Percentiles rank a stretch among this genome's conserved stretches.
phyloP scores from a whole-genome alignment of 768 basidiomycete species.

The Imleria badia region DNA sequence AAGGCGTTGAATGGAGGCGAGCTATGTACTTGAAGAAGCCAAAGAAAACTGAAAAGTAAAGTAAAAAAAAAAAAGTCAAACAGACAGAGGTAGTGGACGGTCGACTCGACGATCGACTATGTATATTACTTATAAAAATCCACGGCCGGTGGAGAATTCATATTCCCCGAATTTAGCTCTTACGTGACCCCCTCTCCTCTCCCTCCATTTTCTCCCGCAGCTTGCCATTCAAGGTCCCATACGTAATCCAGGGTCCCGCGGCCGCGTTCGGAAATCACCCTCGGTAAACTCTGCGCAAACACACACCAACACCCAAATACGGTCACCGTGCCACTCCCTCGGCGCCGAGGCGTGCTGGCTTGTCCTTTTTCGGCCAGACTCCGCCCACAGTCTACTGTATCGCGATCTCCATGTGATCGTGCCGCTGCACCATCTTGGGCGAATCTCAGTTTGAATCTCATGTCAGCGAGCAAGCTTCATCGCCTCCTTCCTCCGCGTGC shows the following conservation, averaged over 20 bases:
- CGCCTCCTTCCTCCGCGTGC: constrained; percentile 17
- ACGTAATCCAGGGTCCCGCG: constrained; percentile 39
- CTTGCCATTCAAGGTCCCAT: constrained; percentile 24
- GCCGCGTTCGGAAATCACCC: constrained; percentile 41
- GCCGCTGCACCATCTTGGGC: constrained; percentile 36
- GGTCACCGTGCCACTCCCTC: constrained; percentile 35
- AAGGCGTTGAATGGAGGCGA: constrained; percentile 29
- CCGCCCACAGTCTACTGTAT: constrained; percentile 33
- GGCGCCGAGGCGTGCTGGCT: constrained; percentile 39
- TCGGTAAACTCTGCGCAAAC: constrained; percentile 34
- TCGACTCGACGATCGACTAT: constrained; percentile 34
- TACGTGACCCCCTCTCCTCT: constrained; percentile 32
- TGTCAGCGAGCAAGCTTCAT: constrained; percentile 25
- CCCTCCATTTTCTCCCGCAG: constrained; percentile 34
- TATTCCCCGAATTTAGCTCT: constrained; percentile 35
- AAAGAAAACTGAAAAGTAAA: constrained; percentile 30
- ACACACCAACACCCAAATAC: constrained; percentile 24
- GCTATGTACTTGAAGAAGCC: constrained; percentile 35
- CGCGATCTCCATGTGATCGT: constrained; percentile 35
- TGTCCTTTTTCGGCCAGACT: constrained; percentile 32
- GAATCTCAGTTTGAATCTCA: constrained; percentile 33
- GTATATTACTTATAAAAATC: constrained; percentile 40
- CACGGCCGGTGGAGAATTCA: constrained; percentile 40
- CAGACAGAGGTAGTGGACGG: constrained; percentile 29
- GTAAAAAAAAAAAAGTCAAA: constrained; percentile 27